These are phyloP conservation scores for Globisporangium apiculatum DNA, from an alignment of 352 stramenopile species.

Conservation along the genomic window DNA sequence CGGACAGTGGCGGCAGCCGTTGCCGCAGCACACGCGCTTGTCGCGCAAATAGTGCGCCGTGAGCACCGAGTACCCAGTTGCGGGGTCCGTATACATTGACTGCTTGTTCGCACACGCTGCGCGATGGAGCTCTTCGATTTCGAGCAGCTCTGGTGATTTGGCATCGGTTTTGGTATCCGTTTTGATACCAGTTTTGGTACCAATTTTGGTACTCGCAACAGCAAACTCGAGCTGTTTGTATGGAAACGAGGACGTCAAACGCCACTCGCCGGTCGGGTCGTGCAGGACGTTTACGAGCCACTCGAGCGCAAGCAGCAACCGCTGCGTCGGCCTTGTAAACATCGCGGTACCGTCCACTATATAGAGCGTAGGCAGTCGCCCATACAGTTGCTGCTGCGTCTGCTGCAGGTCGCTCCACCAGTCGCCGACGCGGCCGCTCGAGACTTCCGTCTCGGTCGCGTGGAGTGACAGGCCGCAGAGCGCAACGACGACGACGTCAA, in stretches of 20 bases:
- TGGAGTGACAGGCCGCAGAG: constrained; percentile 46
- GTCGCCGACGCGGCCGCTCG: constrained; percentile 24
- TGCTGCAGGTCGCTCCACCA: constrained; percentile 28
- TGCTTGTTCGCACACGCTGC: constrained; percentile 57
- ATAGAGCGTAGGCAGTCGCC: constrained; percentile 25
- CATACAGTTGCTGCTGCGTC: constrained; percentile 4
- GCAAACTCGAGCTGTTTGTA: constrained; percentile 27
- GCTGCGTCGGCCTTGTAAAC: constrained; percentile 58
- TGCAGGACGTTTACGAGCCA: constrained; percentile 46
- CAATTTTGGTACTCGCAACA: too few species aligned
- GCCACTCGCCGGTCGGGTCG: constrained; percentile 19
- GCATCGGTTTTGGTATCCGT: too few species aligned
- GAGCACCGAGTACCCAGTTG: constrained; percentile 85
- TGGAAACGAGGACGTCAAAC: constrained; percentile 28
- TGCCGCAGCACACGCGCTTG: constrained; percentile 85
- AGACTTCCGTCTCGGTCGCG: constrained; percentile 35
- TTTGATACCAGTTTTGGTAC: too few species aligned
- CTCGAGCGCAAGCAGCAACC: constrained; percentile 45
- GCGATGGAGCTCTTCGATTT: constrained; percentile 65
- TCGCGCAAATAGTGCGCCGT: constrained; percentile 68
- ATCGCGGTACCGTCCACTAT: constrained; percentile 69
- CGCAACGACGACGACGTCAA: constrained; percentile 53
- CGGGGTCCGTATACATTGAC: constrained; percentile 80
- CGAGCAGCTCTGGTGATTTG: constrained; percentile 16
- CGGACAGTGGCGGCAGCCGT: constrained; percentile 86